phyloP scores from a whole-genome alignment of 1,284 basidiomycete genomes.

The Boletus albobrunnescens region DNA sequence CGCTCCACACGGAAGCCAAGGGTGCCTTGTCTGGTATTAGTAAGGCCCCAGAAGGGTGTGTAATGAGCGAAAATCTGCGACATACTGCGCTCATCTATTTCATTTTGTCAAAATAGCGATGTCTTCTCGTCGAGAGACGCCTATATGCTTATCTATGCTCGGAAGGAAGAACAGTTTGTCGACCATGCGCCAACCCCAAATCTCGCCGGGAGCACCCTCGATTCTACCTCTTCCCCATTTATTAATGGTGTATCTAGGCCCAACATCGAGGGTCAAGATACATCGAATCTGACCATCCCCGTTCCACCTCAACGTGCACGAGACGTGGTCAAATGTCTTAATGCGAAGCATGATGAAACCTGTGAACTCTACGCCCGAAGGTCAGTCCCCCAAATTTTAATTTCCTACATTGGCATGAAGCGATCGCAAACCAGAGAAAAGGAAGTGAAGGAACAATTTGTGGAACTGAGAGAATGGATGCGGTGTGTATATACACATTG shows the following conservation, averaged over 20 bases:
- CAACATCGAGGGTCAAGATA: conserved; percentile 5
- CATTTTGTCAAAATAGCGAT: conserved; percentile 29
- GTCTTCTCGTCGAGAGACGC: conserved; percentile 71
- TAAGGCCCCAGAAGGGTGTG: conserved; percentile 27
- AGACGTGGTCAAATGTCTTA: conserved; percentile 52
- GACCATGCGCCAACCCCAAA: conserved; percentile 24
- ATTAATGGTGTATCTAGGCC: conserved; percentile 22
- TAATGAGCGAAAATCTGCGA: conserved; percentile 10
- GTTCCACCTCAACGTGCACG: conserved; percentile 51
- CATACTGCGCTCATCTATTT: conserved; percentile 21
- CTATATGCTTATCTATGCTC: conserved; percentile 89
- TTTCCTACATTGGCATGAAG: conserved; percentile 16
- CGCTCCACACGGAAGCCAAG: conserved; percentile 17
- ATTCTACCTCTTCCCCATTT: conserved; percentile 7
- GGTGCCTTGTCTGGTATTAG: conserved; percentile 23
- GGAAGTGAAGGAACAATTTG: conserved; percentile 43
- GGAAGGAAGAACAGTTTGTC: conserved; percentile 31
- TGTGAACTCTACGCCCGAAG: conserved; percentile 49
- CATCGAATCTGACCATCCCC: conserved; percentile 22
- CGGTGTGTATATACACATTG: conserved; percentile 61
- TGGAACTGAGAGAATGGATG: conserved; percentile 48
- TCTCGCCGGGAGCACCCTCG: conserved; percentile 19
- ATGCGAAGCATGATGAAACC: conserved; percentile 48
- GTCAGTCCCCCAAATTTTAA: conserved; percentile 36
- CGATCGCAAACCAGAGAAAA: conserved; percentile 39